Conservation (phyloP, 1,284 basidiomycete genomes). For the Malassezia brasiliensis region DNA sequence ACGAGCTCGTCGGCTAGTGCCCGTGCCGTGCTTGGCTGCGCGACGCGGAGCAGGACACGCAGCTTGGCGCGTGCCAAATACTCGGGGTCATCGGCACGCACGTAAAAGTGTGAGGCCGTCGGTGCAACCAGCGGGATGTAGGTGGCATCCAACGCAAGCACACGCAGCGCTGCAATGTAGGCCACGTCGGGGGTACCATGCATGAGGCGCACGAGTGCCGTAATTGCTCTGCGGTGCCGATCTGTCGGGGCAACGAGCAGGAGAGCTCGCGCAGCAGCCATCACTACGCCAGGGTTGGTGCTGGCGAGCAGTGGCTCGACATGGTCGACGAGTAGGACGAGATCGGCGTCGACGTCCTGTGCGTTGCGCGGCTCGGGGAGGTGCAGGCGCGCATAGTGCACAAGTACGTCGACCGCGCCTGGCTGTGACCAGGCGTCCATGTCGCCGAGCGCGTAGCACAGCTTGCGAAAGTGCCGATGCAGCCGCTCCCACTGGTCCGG, state of each 20-base stretch:
- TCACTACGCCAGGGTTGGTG: constrained; percentile 32
- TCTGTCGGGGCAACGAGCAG: constrained; percentile 17
- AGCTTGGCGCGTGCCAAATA: constrained; percentile 33
- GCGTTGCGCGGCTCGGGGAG: constrained; percentile 12
- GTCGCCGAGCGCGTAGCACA: constrained; percentile 74
- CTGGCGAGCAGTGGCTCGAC: constrained; percentile 24
- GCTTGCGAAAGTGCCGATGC: constrained; percentile 74
- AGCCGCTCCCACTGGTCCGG: constrained; percentile 58
- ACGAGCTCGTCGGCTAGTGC: constrained; percentile 21
- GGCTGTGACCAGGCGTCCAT: constrained; percentile 95
- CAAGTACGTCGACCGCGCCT: constrained; percentile 65
- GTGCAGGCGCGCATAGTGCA: constrained; percentile 65
- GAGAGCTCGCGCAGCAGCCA: constrained; percentile 22
- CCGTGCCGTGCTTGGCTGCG: constrained; percentile 12
- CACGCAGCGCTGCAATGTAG: constrained; percentile 26
- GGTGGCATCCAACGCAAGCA: constrained; percentile 16
- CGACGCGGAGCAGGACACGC: constrained; percentile 24
- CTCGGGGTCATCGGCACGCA: constrained; percentile 28
- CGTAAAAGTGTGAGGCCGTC: constrained; percentile 22
- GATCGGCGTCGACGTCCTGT: constrained; percentile 51
- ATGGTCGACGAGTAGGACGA: constrained; percentile 31
- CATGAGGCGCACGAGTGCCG: constrained; percentile 26
- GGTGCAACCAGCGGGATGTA: constrained; percentile 21
- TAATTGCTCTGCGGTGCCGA: constrained; percentile 12
- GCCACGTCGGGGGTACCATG: constrained; percentile 23